Evolutionary conservation across 2,329 filamentous ascomycete genomes (phyloP), one percentile per base, ranked within the genome.

Genomic region (Exophiala sp.): DNA sequence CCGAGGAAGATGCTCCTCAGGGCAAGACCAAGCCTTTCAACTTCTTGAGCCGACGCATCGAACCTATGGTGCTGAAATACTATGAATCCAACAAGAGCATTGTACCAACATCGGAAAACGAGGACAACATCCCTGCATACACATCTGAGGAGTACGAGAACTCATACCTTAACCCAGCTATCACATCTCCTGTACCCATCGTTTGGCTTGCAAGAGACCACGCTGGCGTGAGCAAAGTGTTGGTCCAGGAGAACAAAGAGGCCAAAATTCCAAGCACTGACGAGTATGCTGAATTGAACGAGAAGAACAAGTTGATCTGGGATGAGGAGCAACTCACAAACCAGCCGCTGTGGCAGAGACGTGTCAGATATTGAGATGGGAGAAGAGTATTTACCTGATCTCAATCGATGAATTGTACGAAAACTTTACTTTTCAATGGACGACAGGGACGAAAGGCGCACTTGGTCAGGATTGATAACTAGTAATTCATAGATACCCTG

Each of bases 121-220:
- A 73, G 75, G 8, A 83, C 54, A 86, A 91, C 71, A 94, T 92
- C 64, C 75, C 81, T 12, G 78, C 82, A 3, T 91, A 92, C 66
- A 74, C 82, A 0, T 76, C 79, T 1, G 76, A 84, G 47, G 75
- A 83, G 7, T 78, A 85, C 59, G 74, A 77, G 3, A 79, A 87
- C 34, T 90, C 88, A 0, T 92, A 89, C 69, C 82, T 81, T 66
- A 84, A 91, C 60, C 89, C 89, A 0, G 82, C 86, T 0, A 78
- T 92, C 62, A 80, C 72, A 10, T 78, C 81, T 55, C 62, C 76
- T 47, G 73, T 80, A 3, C 88, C 88, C 0, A 75, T 87, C 34
- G 73, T 95, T 3, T 95, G 91, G 91, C 88, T 96, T 21, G 89
- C 91, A 0, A 77, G 81, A 52, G 91, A 96, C 65, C 72, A 78